A percentile compares a stretch with the other conserved stretches of the same genome.
These are phyloP conservation scores for Lyophyllum decastes DNA, from an alignment of 768 basidiomycete species.

Conservation along the genomic window DNA sequence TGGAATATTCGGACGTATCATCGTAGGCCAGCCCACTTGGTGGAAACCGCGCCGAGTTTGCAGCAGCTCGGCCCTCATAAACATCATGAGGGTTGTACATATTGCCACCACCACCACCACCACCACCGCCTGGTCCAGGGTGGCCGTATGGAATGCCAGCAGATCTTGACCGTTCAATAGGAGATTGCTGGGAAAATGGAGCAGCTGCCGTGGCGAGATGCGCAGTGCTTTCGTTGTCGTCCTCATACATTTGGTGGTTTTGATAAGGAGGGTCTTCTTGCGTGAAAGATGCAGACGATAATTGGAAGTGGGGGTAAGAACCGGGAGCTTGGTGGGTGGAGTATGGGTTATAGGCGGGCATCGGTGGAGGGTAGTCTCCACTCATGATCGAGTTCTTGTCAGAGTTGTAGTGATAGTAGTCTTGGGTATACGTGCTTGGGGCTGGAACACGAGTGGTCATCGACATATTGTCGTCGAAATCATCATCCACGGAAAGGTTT, in stretches of 20 bases:
- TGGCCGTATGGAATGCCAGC: conserved; percentile 17
- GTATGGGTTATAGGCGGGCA: conserved; percentile 80
- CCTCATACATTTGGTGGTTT: conserved; percentile 54
- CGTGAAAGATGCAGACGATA: conserved; percentile 55
- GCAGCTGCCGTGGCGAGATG: conserved; percentile 62
- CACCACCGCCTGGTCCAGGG: conserved; percentile 9
- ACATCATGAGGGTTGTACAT: conserved; percentile 54
- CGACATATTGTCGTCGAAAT: conserved; percentile 59
- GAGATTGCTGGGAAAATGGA: conserved; percentile 51
- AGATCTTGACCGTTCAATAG: conserved; percentile 31
- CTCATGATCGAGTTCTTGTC: conserved; percentile 47
- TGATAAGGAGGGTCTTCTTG: conserved; percentile 49
- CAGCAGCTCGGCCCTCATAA: conserved; percentile 51
- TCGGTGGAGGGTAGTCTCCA: conserved; percentile 61
- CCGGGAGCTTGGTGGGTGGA: conserved; percentile 53
- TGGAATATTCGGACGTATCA: conserved; percentile 19
- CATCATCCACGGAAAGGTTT: conserved; percentile 85
- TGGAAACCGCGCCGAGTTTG: conserved; percentile 23
- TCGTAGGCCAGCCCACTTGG: conserved; percentile 31
- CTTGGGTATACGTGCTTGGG: conserved; percentile 53
- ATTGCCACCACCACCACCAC: conserved; percentile 24
- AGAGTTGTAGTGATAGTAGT: conserved; percentile 56
- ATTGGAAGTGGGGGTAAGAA: conserved; percentile 56
- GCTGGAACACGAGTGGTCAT: conserved; percentile 57
- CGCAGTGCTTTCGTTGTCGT: conserved; percentile 67